These are phyloP conservation scores for Cryptococcus sp. DNA, from an alignment of 1,284 basidiomycete genomes.

Conservation along the genomic window DNA sequence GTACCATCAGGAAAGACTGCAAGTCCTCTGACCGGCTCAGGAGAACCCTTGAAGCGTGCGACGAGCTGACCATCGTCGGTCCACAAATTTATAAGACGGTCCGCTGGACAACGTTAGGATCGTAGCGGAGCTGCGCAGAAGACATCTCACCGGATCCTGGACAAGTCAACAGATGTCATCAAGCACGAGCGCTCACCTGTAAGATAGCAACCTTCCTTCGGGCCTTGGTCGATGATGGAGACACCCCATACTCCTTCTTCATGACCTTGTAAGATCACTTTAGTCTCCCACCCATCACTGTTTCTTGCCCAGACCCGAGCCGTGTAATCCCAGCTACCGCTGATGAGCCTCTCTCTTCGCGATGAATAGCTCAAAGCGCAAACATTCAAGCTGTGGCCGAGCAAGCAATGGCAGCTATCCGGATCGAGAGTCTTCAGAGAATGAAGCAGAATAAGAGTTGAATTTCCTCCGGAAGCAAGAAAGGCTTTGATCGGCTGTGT, in stretches of 20 bases:
- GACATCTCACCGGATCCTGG: conserved; percentile 22
- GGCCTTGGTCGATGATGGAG: conserved; percentile 26
- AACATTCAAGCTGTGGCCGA: conserved; percentile 40
- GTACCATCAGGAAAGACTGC: conserved; percentile 21
- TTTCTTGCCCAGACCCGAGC: conserved; percentile 34
- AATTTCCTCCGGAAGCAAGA: conserved; percentile 42
- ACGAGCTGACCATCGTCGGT: conserved; percentile 22
- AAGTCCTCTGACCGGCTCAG: conserved; percentile 37
- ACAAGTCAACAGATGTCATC: neutral
- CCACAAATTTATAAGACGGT: conserved; percentile 35
- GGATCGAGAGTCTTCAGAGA: conserved; percentile 21
- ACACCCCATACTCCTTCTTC: conserved; percentile 44
- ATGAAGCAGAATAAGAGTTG: conserved; percentile 40
- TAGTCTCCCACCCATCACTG: conserved; percentile 23
- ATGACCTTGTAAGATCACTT: conserved; percentile 33
- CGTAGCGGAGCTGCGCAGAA: too few relatives aligned
- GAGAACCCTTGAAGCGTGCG: conserved; percentile 31
- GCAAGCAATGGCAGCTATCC: conserved; percentile 24
- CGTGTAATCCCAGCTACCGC: conserved; percentile 43
- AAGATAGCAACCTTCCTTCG: conserved; percentile 23
- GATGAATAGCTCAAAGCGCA: conserved; percentile 31
- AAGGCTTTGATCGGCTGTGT: conserved; percentile 5
- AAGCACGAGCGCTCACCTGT: conserved; percentile 24
- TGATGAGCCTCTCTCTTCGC: conserved; percentile 27
- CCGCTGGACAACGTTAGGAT: conserved; percentile 19